Conservation (phyloP, 2,329 filamentous ascomycete genomes). For the Chrysoporthe puriensis region DNA sequence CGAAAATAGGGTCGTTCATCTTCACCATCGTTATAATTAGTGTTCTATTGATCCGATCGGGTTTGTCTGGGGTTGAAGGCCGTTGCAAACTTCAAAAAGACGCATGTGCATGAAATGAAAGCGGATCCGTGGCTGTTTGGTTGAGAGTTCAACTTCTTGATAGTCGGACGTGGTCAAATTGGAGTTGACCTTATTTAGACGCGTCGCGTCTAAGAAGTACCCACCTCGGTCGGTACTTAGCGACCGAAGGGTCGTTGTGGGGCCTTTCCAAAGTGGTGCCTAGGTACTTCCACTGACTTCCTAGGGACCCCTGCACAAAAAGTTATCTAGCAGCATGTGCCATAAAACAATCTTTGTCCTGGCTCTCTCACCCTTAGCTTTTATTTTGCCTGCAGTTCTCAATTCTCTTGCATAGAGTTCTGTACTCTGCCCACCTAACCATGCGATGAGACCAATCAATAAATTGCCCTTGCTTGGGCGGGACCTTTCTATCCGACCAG, state of each 20-base stretch:
- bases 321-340: constrained; percentile 4
- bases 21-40: constrained; percentile 20
- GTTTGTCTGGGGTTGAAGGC: accelerated
- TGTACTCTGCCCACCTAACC: not conserved
- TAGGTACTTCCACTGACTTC: not conserved
- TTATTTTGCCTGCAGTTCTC: not conserved
- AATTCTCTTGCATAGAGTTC: not conserved
- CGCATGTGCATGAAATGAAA: not conserved
- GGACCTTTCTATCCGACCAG: constrained; percentile 4
- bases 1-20: constrained; percentile 8
- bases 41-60: not conserved
- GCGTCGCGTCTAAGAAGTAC: not conserved
- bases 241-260: not conserved
- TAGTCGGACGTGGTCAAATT: not conserved
- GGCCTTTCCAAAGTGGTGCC: not conserved
- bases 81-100: constrained; percentile 14
- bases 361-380: not conserved
- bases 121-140: not conserved
- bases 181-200: not conserved
- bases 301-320: constrained; percentile 18
- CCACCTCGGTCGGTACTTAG: not conserved
- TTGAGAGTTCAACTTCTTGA: not conserved
- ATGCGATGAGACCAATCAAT: constrained; percentile 28
- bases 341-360: not conserved
- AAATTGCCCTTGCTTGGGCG: constrained; percentile 26